Base-by-base conservation (phyloP, 805 yeast genomes). In the Babjeviella inositovora region DNA sequence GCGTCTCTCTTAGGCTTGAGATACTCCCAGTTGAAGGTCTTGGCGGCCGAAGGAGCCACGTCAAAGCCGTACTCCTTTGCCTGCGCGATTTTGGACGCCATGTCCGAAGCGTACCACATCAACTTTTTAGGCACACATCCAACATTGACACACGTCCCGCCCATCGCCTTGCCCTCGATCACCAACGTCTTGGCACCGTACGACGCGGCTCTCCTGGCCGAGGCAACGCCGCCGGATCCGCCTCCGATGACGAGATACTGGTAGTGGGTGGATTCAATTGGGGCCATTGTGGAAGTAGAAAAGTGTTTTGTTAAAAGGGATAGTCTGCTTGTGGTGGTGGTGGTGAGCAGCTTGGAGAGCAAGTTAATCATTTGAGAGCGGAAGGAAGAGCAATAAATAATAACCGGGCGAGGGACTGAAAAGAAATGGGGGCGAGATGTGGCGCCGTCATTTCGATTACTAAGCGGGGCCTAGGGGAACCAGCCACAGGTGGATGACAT, bases 91-190 rank as follows among this genome's bases (percentile, higher is more conserved):
- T 70, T 73, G 32, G 66, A 64, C 11, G 96, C 96, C 46, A 81
- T 51, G 38, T 85, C 95, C 15, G 90, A 72, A 7, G 96, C 95
- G 38, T 85, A 75, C 98, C 98, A 90, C 96, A 90, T 85, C 21
- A 90, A 82, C 47, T 90, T 90, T 61, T 90, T 90, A 22, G 99
- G 99, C 23, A 90, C 98, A 62, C 99, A 90, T 11, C 99, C 99
- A 20, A 87, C 97, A 46, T 90, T 90, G 31, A 90, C 99, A 64
- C 99, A 90, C 19, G 98, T 90, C 14, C 99, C 99, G 28, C 98
- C 98, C 51, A 90, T 63, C 32, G 60, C 73, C 25, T 70, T 67
- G 19, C 80, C 69, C 50, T 90, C 98, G 25, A 90, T 61, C 11
- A 90, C 42, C 25, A 85, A 56, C 2, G 90, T 74, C 35, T 82